These are phyloP conservation scores for Monosiga brevicollis DNA, from an alignment of 78 protist species.

Conservation along the genomic window DNA sequence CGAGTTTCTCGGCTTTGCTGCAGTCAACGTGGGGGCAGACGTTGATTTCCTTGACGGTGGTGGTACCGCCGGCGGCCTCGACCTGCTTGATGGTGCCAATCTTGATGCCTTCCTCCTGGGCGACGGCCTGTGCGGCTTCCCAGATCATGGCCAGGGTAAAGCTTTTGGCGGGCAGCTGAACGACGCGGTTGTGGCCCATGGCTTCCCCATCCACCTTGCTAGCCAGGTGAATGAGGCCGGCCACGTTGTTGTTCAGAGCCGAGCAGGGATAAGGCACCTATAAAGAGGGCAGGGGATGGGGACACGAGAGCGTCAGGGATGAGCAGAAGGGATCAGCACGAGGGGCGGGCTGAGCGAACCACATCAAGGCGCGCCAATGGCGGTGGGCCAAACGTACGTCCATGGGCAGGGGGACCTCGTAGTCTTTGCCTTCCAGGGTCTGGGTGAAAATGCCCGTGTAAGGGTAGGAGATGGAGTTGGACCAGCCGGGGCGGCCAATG, in stretches of 20 bases:
- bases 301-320: no score
- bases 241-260: neutral
- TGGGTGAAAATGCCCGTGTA: neutral
- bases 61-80: neutral
- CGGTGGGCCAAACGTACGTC: neutral
- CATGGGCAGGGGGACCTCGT: neutral
- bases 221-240: neutral
- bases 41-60: neutral
- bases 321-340: no score
- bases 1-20: neutral
- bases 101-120: neutral
- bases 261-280: neutral
- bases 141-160: neutral
- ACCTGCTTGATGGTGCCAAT: neutral
- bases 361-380: no score
- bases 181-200: neutral
- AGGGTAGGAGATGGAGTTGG: neutral
- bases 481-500: neutral
- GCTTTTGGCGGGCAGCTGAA: neutral
- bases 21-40: neutral
- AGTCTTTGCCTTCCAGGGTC: neutral
- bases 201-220: neutral
- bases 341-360: no score
- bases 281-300: no score
- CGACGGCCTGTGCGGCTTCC: neutral